Evolutionary conservation across 2,329 filamentous ascomycete species (phyloP).

Genomic region (Aaosphaeria pasadenensis): DNA sequence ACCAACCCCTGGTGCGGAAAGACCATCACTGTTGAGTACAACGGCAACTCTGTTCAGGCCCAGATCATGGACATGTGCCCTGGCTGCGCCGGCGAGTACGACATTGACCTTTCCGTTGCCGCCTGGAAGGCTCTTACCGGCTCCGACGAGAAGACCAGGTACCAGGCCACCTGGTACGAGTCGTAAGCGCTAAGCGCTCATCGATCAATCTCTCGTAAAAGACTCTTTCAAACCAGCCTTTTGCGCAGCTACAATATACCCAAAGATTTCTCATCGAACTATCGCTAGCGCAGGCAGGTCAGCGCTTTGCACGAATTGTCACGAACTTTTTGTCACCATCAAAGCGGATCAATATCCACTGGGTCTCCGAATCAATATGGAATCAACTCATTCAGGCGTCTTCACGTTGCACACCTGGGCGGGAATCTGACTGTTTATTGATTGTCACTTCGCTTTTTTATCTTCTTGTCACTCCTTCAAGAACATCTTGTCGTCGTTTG

Average conservation of each 20-base stretch:
- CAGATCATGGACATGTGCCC: conserved; percentile 34
- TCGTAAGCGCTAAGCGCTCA: conserved; percentile 6
- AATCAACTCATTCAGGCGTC: too few species aligned
- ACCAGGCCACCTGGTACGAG: conserved; percentile 9
- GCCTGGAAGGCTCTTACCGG: conserved; percentile 28
- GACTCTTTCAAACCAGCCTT: conserved; percentile 15
- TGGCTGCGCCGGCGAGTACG: conserved; percentile 21
- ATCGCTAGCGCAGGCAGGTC: conserved; percentile 39
- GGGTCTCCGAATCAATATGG: conserved; percentile 8
- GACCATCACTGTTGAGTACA: conserved; percentile 29
- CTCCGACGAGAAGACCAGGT: conserved; percentile 9
- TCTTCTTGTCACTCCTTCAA: conserved; percentile 28
- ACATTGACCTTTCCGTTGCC: conserved; percentile 29
- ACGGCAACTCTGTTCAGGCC: conserved; percentile 23
- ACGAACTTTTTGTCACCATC: conserved; percentile 12
- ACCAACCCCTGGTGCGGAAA: conserved; percentile 35
- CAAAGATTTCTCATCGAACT: conserved; percentile 12
- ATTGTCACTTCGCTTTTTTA: neutral
- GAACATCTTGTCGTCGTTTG: conserved; percentile 9
- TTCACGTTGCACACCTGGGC: too few species aligned
- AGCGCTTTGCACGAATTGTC: conserved; percentile 40
- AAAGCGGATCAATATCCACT: conserved; percentile 14
- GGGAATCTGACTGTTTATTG: too few species aligned
- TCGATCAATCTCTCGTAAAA: conserved; percentile 12
- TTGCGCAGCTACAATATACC: conserved; percentile 28